Conservation (phyloP, 2,329 filamentous ascomycete species). For the Daldinia sp. region DNA sequence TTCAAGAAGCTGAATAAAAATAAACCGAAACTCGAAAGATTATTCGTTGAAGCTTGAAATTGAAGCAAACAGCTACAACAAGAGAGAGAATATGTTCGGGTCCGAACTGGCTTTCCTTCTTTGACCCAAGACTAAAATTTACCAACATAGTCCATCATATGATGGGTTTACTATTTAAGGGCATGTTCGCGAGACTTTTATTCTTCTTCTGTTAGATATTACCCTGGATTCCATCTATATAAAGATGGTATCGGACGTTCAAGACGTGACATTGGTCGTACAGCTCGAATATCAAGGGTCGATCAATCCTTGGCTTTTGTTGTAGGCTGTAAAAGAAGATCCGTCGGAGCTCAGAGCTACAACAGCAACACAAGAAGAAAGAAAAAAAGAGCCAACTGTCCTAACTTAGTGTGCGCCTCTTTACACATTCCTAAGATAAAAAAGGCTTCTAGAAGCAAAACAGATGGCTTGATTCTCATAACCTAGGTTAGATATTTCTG, state of each 20-base stretch:
- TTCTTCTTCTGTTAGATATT: not conserved
- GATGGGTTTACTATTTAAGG: not conserved
- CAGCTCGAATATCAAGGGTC: conserved; percentile 12
- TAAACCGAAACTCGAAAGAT: not conserved
- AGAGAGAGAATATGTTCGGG: not conserved
- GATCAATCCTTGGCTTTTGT: conserved; percentile 20
- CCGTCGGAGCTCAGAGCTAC: conserved; percentile 14
- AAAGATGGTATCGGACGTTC: not conserved
- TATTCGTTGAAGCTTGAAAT: not conserved
- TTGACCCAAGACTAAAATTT: not conserved
- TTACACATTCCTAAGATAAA: not conserved
- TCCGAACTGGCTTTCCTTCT: not conserved
- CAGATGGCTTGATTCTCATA: not conserved
- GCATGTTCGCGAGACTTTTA: not conserved
- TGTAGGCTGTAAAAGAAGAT: conserved; percentile 30
- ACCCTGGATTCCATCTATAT: not conserved
- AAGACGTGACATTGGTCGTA: conserved; percentile 12
- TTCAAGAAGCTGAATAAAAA: not conserved
- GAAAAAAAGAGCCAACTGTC: not conserved
- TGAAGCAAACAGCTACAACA: conserved; percentile 19
- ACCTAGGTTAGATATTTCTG: not conserved
- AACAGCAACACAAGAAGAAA: no score
- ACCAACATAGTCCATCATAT: no score
- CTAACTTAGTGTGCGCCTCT: no score
- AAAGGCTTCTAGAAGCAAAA: not conserved